Conservation (phyloP, 371 early-diverging fungal species). For the Mortierella sp. region DNA sequence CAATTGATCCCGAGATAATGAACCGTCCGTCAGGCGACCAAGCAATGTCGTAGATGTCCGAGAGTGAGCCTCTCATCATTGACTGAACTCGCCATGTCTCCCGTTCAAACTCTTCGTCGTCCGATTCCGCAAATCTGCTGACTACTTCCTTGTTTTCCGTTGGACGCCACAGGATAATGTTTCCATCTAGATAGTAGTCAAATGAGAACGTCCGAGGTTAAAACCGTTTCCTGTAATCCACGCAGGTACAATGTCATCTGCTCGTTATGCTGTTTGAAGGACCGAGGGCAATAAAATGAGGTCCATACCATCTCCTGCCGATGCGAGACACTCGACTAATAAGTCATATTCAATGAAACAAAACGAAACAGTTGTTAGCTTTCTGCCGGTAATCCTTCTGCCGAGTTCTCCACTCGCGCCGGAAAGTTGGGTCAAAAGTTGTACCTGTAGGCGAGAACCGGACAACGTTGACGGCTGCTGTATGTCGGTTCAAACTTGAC, state of each 20-base stretch:
- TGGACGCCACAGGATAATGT: conserved; percentile 87
- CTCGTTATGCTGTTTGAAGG: background rate
- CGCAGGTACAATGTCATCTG: too few species aligned
- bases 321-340: conserved; percentile 78
- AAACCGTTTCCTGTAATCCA: background rate
- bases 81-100: conserved; percentile 71
- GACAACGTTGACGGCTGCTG: conserved; percentile 93
- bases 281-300: conserved; percentile 21
- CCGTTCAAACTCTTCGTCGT: conserved; percentile 57
- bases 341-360: conserved; percentile 9
- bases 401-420: background rate
- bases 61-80: conserved; percentile 68
- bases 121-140: conserved; percentile 60
- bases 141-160: conserved; percentile 68
- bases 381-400: background rate
- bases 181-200: conserved; percentile 71
- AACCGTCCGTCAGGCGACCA: conserved; percentile 95
- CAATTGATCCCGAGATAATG: conserved; percentile 92
- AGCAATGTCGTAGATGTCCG: conserved; percentile 94
- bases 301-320: conserved; percentile 89
- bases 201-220: background rate
- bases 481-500: conserved; percentile 88
- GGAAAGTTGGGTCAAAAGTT: background rate
- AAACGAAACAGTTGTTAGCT: background rate
- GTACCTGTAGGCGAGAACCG: conserved; percentile 88